Conservation (phyloP, 768 basidiomycete species). For the Dioszegia crocea region DNA sequence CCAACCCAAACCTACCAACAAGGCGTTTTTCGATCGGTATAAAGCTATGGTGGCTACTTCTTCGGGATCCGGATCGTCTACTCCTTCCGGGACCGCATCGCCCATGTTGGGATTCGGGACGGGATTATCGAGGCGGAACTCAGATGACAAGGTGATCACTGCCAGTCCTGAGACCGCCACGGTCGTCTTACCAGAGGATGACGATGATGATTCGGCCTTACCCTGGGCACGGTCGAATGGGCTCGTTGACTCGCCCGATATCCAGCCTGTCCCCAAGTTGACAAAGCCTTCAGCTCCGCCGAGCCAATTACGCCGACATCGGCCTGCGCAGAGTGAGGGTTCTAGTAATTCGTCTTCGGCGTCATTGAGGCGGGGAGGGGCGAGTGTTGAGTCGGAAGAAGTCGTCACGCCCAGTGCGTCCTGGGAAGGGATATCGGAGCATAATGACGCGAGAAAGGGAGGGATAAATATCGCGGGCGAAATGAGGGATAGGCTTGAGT, state of each 20-base stretch:
- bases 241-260: slow-evolving; percentile 20
- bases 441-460: slow-evolving; percentile 8
- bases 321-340: slow-evolving; percentile 1
- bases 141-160: slow-evolving; percentile 2
- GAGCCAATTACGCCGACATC: neutral
- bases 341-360: slow-evolving; percentile 20
- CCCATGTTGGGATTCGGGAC: slow-evolving; percentile 10
- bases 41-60: slow-evolving; percentile 25
- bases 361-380: slow-evolving; percentile 23
- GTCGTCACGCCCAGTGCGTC: slow-evolving; percentile 40
- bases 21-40: slow-evolving; percentile 39
- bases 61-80: slow-evolving; percentile 6
- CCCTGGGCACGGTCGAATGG: slow-evolving; percentile 37
- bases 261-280: slow-evolving; percentile 4
- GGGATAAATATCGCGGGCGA: neutral
- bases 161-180: slow-evolving; percentile 20
- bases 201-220: slow-evolving; percentile 31
- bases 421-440: slow-evolving; percentile 30
- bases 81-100: slow-evolving; percentile 4
- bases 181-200: slow-evolving; percentile 18
- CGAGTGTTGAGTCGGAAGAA: slow-evolving; percentile 34
- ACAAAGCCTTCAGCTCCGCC: neutral
- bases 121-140: slow-evolving; percentile 7
- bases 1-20: slow-evolving; percentile 7
- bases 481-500: slow-evolving; percentile 12